phyloP scores from a whole-genome alignment of 2,329 filamentous ascomycete species.

The Pseudogymnoascus sp. region DNA sequence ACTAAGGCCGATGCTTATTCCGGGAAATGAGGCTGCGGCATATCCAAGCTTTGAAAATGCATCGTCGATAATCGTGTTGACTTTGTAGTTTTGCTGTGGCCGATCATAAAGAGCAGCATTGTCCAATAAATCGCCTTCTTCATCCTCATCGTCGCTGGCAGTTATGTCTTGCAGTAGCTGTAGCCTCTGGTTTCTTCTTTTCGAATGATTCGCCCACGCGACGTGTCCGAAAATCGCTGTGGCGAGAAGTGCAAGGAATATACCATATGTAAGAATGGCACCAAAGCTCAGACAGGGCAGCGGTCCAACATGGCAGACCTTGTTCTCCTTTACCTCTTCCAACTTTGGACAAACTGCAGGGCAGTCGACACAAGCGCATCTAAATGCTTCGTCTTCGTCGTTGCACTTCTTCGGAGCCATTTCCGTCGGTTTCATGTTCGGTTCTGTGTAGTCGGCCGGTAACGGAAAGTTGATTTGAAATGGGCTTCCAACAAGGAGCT shows the following conservation, averaged over 20 bases:
- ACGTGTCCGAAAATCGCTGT: slow-evolving; percentile 65
- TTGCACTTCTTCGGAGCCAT: slow-evolving; percentile 82
- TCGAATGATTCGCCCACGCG: slow-evolving; percentile 65
- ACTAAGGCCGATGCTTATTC: slow-evolving; percentile 69
- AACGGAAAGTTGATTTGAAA: slow-evolving; percentile 95
- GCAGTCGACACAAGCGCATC: slow-evolving; percentile 92
- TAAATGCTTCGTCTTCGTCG: slow-evolving; percentile 74
- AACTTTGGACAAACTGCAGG: slow-evolving; percentile 76
- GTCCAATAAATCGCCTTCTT: slow-evolving; percentile 72
- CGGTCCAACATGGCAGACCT: slow-evolving; percentile 73
- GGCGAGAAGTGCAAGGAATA: slow-evolving; percentile 62
- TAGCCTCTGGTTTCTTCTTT: slow-evolving; percentile 73
- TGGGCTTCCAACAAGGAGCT: slow-evolving; percentile 74
- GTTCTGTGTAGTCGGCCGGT: slow-evolving; percentile 49
- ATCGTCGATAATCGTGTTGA: slow-evolving; percentile 77
- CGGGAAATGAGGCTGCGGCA: slow-evolving; percentile 74
- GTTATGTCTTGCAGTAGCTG: slow-evolving; percentile 77
- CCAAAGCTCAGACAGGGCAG: slow-evolving; percentile 93
- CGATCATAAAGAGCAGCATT: slow-evolving; percentile 71
- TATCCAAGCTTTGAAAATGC: slow-evolving; percentile 76
- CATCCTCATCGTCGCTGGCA: slow-evolving; percentile 83
- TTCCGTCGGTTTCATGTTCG: slow-evolving; percentile 63
- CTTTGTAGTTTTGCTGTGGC: slow-evolving; percentile 68
- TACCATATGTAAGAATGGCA: slow-evolving; percentile 77
- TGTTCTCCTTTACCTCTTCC: slow-evolving; percentile 61